Conservation (phyloP, 805 yeast species). For the Candida peoriensis region DNA sequence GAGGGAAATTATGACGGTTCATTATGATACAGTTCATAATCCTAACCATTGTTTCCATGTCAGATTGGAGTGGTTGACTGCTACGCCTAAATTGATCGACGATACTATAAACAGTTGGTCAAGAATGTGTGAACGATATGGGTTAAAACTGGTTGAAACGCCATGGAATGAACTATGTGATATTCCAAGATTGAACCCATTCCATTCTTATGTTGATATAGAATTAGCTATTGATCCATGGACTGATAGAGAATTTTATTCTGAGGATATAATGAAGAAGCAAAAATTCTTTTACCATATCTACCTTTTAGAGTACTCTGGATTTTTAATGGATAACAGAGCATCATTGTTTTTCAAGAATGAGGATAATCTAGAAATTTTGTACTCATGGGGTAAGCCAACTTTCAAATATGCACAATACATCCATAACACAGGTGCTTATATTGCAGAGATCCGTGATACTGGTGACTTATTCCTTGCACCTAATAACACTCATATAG, state of each 20-base stretch:
- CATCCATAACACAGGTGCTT: constrained; percentile 84
- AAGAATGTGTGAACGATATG: constrained; percentile 79
- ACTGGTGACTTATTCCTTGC: constrained; percentile 77
- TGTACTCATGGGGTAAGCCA: constrained; percentile 91
- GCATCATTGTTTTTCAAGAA: constrained; percentile 60
- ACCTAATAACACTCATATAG: constrained; percentile 79
- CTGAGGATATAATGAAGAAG: constrained; percentile 35
- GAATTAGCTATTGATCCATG: constrained; percentile 68
- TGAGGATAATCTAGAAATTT: constrained; percentile 52
- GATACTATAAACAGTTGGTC: constrained; percentile 75
- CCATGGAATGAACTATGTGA: constrained; percentile 87
- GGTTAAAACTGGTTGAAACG: constrained; percentile 74
- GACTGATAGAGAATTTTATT: constrained; percentile 48
- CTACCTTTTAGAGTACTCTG: constrained; percentile 60
- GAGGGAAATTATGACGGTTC: constrained; percentile 75
- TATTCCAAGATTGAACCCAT: constrained; percentile 74
- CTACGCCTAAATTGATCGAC: constrained; percentile 81
- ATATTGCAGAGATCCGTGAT: constrained; percentile 80
- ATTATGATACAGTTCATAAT: constrained; percentile 87
- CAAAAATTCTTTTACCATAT: constrained; percentile 73
- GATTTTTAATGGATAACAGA: constrained; percentile 77
- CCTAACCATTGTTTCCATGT: constrained; percentile 94
- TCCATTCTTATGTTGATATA: constrained; percentile 78
- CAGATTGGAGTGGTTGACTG: constrained; percentile 86
- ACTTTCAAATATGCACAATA: constrained; percentile 80